phyloP scores from a whole-genome alignment of 768 basidiomycete genomes.

The Mycena vulgaris region DNA sequence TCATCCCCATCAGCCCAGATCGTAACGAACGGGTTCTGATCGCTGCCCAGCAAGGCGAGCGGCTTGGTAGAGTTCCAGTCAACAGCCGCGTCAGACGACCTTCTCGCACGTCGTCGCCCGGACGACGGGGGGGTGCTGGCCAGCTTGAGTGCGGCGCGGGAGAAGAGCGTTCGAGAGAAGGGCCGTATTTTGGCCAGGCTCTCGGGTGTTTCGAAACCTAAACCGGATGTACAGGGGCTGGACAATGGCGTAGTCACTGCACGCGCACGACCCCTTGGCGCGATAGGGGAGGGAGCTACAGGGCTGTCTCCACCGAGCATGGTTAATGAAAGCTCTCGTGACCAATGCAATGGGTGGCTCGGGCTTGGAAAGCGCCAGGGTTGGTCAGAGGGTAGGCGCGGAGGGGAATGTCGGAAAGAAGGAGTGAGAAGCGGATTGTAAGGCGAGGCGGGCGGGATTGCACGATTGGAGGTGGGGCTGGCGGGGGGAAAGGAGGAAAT shows the following conservation, averaged over 20 bases:
- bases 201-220: conserved; percentile 51
- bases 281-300: conserved; percentile 53
- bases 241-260: conserved; percentile 25
- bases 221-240: conserved; percentile 40
- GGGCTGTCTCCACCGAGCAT: conserved; percentile 71
- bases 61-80: conserved; percentile 51
- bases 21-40: conserved; percentile 37
- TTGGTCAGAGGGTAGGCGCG: conserved; percentile 82
- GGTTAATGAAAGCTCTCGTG: conserved; percentile 75
- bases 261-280: conserved; percentile 33
- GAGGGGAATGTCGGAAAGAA: conserved; percentile 83
- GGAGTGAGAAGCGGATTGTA: conserved; percentile 84
- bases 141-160: conserved; percentile 38
- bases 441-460: conserved; percentile 74
- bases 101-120: conserved; percentile 45
- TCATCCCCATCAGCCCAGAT: conserved; percentile 27
- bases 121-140: conserved; percentile 29
- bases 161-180: conserved; percentile 58
- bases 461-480: conserved; percentile 50
- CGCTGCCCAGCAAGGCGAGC: conserved; percentile 14
- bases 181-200: conserved; percentile 51
- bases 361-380: conserved; percentile 89
- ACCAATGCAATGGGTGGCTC: conserved; percentile 79
- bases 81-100: conserved; percentile 51
- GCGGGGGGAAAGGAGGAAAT: conserved; percentile 47